Conservation (phyloP, 495 filamentous ascomycete genomes). For the Evernia prunastri region DNA sequence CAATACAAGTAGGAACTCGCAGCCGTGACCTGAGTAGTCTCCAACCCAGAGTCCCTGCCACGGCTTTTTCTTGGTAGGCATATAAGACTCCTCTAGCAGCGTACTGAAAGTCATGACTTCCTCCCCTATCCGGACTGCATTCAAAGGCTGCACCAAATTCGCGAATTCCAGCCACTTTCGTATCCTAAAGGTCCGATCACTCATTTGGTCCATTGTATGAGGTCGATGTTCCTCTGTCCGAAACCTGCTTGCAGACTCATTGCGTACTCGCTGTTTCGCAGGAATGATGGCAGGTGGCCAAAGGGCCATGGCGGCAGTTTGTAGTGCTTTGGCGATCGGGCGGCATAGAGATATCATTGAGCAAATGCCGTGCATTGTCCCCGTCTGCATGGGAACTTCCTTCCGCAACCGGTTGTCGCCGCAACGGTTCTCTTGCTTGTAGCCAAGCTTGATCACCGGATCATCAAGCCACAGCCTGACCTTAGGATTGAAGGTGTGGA, state of each 20-base stretch:
- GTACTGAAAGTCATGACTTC: constrained; percentile 70
- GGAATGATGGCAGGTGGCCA: constrained; percentile 77
- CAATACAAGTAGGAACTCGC: constrained; percentile 75
- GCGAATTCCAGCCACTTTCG: constrained; percentile 61
- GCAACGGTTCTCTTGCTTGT: constrained; percentile 17
- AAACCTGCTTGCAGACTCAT: constrained; percentile 36
- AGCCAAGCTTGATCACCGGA: constrained; percentile 57
- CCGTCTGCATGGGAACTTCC: constrained; percentile 52
- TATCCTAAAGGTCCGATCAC: constrained; percentile 62
- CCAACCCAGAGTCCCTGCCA: constrained; percentile 89
- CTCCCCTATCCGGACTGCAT: constrained; percentile 49
- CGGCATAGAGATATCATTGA: constrained; percentile 40
- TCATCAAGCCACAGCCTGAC: constrained; percentile 64
- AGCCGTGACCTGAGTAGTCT: constrained; percentile 81
- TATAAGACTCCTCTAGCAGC: constrained; percentile 63
- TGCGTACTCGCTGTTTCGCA: constrained; percentile 47
- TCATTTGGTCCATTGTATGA: constrained; percentile 45
- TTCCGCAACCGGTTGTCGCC: constrained; percentile 26
- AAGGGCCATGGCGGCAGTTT: constrained; percentile 38
- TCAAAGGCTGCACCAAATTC: constrained; percentile 29
- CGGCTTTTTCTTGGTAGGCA: constrained; percentile 69
- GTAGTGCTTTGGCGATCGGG: constrained; percentile 36
- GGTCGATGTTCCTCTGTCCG: constrained; percentile 38
- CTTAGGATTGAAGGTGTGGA: constrained; percentile 64
- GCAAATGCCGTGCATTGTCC: constrained; percentile 39